These are phyloP conservation scores for Chlamydomonas asymmetrica DNA, from an alignment of 139 green algal species.

Conservation along the genomic window DNA sequence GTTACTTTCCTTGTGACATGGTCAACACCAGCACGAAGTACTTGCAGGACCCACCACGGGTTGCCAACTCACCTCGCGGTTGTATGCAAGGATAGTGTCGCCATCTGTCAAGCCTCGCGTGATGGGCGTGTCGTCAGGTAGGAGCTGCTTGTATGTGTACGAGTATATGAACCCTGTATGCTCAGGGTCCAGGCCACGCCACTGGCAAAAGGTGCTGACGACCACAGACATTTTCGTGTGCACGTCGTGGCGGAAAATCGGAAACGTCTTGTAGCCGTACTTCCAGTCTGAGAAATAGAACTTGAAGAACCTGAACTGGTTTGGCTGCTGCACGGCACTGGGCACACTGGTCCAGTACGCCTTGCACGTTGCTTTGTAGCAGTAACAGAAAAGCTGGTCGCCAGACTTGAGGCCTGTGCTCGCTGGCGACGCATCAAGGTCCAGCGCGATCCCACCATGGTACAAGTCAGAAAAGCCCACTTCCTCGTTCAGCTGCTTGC, in stretches of 20 bases:
- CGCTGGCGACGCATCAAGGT: conserved; percentile 25
- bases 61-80: conserved; percentile 20
- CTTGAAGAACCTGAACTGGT: conserved; percentile 25
- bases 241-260: conserved; percentile 43
- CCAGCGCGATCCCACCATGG: conserved; percentile 26
- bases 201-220: conserved; percentile 37
- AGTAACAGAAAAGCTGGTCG: conserved; percentile 34
- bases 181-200: conserved; percentile 30
- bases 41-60: too few species aligned
- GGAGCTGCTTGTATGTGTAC: conserved; percentile 39
- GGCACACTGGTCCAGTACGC: too few species aligned
- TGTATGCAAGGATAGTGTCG: conserved; percentile 39
- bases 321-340: conserved; percentile 4
- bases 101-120: conserved; percentile 32
- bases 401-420: conserved; percentile 20
- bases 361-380: conserved; percentile 27
- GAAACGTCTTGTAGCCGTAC: conserved; percentile 35
- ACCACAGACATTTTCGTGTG: conserved; percentile 31
- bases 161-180: conserved; percentile 42
- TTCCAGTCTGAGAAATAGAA: conserved; percentile 38
- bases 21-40: too few species aligned
- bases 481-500: conserved; percentile 20
- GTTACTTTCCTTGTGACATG: too few species aligned
- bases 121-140: conserved; percentile 25
- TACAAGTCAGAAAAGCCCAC: conserved; percentile 29